phyloP scores from a whole-genome alignment of 345 rosid genomes.

The Carallia brachiata region DNA sequence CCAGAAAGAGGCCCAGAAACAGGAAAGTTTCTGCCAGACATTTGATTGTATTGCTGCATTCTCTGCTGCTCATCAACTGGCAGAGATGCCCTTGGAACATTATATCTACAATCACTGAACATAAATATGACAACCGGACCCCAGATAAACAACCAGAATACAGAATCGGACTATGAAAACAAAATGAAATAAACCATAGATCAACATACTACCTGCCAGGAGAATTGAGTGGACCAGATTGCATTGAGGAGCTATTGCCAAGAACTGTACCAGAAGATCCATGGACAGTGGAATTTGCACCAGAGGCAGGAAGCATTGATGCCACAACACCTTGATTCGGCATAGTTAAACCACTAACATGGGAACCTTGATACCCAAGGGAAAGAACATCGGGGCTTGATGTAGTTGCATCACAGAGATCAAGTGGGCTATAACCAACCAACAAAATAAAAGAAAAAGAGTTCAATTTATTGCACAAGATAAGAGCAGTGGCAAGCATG shows the following conservation, averaged over 20 bases:
- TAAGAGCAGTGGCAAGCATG: constrained; percentile 1
- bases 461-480: constrained; percentile 14
- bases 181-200: constrained; percentile 15
- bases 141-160: not conserved
- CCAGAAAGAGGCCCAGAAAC: constrained; percentile 65
- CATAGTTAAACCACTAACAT: constrained; percentile 48
- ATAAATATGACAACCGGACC: constrained; percentile 11
- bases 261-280: constrained; percentile 64
- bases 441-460: constrained; percentile 26
- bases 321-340: constrained; percentile 63
- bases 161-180: constrained; percentile 10
- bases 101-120: constrained; percentile 68
- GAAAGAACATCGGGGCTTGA: constrained; percentile 62
- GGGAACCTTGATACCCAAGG: constrained; percentile 60
- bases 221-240: constrained; percentile 59
- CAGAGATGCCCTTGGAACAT: constrained; percentile 65
- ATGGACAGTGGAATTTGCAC: constrained; percentile 58
- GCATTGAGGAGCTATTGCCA: constrained; percentile 53
- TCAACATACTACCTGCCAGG: constrained; percentile 51
- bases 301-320: constrained; percentile 60
- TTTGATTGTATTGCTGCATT: constrained; percentile 66
- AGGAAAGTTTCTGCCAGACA: constrained; percentile 65
- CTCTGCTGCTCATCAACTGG: constrained; percentile 83
- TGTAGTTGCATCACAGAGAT: constrained; percentile 68
- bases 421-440: constrained; percentile 82